Evolutionary conservation across 1,139 yeast genomes (phyloP), one percentile per base, ranked within the genome.

Genomic region (Kodamaea derodonti): DNA sequence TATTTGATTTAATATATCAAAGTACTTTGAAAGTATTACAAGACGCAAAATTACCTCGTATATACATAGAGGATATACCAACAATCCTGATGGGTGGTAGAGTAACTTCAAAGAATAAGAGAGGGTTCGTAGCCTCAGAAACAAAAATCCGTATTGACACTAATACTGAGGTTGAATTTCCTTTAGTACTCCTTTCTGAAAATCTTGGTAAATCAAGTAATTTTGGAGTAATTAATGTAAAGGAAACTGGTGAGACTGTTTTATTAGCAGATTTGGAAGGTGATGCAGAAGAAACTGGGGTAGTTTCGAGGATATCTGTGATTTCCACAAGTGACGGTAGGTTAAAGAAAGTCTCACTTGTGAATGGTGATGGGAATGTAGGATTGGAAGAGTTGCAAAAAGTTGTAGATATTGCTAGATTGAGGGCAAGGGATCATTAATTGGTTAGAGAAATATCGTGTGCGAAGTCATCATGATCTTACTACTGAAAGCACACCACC

Each of bases 1-100:
- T 85, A 23, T 80, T 78, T 49, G 97, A 87, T 51, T 62, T 83
- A 14, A 83, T 87, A 37, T 84, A 88, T 78, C 75, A 75, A 20
- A 75, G 92, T 3, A 58, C 86, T 23, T 51, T 84, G 14, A 65
- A 73, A 20, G 95, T 95, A 1, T 62, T 90, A 38, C 56, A 69
- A 33, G 65, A 72, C 34, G 74, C 83, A 2, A 62, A 62, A 41
- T 62, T 90, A 18, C 97, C 97, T 1, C 57, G 70, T 29, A 77
- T 86, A 9, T 81, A 77, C 49, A 61, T 79, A 24, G 79, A 76
- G 40, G 87, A 81, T 48, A 32, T 14, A 23, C 29, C 32, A 6
- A 36, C 30, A 35, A 27, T 38, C 7, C 37, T 33, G 37, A 38
- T 38, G 38, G 41, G 41, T 3, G 28, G 30, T 7, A 31, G 34